Conservation (phyloP, 1,284 basidiomycete genomes). For the Malassezia caprae region DNA sequence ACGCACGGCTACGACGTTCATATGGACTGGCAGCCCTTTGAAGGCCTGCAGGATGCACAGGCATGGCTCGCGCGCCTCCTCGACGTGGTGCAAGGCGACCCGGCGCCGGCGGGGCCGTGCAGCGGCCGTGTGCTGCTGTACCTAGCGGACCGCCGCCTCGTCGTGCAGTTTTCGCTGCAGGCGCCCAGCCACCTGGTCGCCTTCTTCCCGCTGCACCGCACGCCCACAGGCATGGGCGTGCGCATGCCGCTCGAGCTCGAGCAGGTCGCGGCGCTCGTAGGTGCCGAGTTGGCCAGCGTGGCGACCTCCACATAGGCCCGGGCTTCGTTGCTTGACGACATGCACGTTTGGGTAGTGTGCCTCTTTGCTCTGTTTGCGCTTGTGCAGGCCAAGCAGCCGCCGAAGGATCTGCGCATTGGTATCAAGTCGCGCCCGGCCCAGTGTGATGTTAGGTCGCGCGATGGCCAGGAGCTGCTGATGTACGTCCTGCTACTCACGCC, state of each 20-base stretch:
- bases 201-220: slow-evolving; percentile 12
- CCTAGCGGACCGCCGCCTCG: not conserved
- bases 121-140: slow-evolving; percentile 12
- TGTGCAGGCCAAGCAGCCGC: slow-evolving; percentile 23
- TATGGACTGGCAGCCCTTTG: slow-evolving; percentile 6
- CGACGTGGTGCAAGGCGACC: not conserved
- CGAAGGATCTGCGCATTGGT: slow-evolving; percentile 35
- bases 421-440: slow-evolving; percentile 52
- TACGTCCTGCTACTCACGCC: slow-evolving; percentile 8
- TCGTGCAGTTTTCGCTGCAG: slow-evolving; percentile 8
- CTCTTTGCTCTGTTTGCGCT: not conserved
- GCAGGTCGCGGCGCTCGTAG: slow-evolving; percentile 7
- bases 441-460: slow-evolving; percentile 57
- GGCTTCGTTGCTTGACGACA: not conserved
- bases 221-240: not conserved
- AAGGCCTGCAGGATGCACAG: slow-evolving; percentile 1
- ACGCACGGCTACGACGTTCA: not conserved
- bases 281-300: slow-evolving; percentile 4
- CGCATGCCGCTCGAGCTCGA: slow-evolving; percentile 14
- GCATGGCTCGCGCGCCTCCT: slow-evolving; percentile 6
- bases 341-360: not conserved
- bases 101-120: not conserved
- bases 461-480: slow-evolving; percentile 62
- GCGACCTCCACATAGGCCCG: slow-evolving; percentile 4
- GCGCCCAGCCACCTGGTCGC: slow-evolving; percentile 13